Evolutionary conservation across 2,329 filamentous ascomycete species (phyloP).

Genomic region (Fonsecaea pedrosoi): DNA sequence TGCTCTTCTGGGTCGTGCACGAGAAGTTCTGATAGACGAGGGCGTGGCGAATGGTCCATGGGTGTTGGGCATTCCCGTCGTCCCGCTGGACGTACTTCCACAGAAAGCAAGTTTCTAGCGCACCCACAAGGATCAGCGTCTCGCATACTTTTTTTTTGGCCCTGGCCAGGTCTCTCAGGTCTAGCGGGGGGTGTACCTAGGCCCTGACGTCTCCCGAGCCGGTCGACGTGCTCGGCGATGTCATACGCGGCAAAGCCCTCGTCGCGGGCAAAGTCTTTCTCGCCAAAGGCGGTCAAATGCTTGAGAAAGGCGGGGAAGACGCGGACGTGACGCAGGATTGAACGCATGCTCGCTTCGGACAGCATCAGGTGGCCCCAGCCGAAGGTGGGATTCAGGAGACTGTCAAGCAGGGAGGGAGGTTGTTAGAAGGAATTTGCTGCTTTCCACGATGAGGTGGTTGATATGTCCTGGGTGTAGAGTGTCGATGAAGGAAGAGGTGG

Average conservation of each 20-base stretch:
- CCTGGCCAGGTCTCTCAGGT: neutral
- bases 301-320: neutral
- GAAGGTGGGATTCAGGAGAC: constrained; percentile 13
- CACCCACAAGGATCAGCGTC: neutral
- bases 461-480: neutral
- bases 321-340: neutral
- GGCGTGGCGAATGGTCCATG: constrained; percentile 8
- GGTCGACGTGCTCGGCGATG: constrained; percentile 6
- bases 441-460: neutral
- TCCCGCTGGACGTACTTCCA: constrained; percentile 10
- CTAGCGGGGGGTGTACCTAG: neutral
- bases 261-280: constrained; percentile 1
- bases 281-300: constrained; percentile 8
- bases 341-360: constrained; percentile 6
- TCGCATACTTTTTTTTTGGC: too few species aligned
- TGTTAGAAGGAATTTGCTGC: neutral
- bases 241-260: constrained; percentile 6
- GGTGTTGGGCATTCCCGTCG: constrained; percentile 8
- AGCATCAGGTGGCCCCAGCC: constrained; percentile 13
- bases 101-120: constrained; percentile 11
- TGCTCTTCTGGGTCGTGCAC: constrained; percentile 8
- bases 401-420: neutral
- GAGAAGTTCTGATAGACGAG: constrained; percentile 12
- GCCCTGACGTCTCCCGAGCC: neutral
- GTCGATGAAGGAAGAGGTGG: too few species aligned